Percentiles rank a stretch among this genome's conserved stretches.
phyloP scores from a whole-genome alignment of 2,329 filamentous ascomycete genomes.

The Basipetospora sp. region DNA sequence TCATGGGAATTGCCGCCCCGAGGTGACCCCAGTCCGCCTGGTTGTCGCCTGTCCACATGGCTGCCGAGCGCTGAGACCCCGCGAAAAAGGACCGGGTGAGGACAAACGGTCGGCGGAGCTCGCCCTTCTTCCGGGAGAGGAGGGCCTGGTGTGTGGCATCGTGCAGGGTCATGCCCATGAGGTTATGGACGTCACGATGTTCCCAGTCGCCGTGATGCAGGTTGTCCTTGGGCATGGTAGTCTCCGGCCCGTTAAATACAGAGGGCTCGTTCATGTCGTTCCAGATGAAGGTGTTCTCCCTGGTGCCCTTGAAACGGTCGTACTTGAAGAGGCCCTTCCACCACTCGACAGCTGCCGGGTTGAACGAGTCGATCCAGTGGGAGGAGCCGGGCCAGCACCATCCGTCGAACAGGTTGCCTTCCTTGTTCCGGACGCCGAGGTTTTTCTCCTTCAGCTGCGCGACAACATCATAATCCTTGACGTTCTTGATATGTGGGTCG shows the following conservation, averaged over 20 bases:
- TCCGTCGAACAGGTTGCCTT: slow-evolving; percentile 75
- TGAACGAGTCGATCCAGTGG: slow-evolving; percentile 93
- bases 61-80: slow-evolving; percentile 75
- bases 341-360: slow-evolving; percentile 79
- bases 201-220: slow-evolving; percentile 85
- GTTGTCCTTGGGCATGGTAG: slow-evolving; percentile 98
- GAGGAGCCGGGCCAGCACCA: slow-evolving; percentile 99
- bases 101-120: slow-evolving; percentile 74
- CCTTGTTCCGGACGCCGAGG: slow-evolving; percentile 77
- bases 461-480: slow-evolving; percentile 58
- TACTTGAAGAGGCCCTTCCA: slow-evolving; percentile 84
- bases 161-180: slow-evolving; percentile 89
- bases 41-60: slow-evolving; percentile 99
- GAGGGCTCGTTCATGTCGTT: slow-evolving; percentile 99
- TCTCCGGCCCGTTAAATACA: slow-evolving; percentile 95
- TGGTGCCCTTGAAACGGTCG: slow-evolving; percentile 70
- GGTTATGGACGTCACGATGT: slow-evolving; percentile 88
- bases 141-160: slow-evolving; percentile 85
- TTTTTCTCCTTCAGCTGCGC: slow-evolving; percentile 73
- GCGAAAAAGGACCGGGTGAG: slow-evolving; percentile 86
- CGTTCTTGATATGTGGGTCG: slow-evolving; percentile 95
- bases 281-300: slow-evolving; percentile 85
- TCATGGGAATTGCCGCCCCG: slow-evolving; percentile 80
- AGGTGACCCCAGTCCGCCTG: slow-evolving; percentile 86
- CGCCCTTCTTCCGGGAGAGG: slow-evolving; percentile 70